Evolutionary conservation across 2,329 filamentous ascomycete species (phyloP), one percentile per base, ranked within the genome.

Genomic region (Talaromyces islandicus): DNA sequence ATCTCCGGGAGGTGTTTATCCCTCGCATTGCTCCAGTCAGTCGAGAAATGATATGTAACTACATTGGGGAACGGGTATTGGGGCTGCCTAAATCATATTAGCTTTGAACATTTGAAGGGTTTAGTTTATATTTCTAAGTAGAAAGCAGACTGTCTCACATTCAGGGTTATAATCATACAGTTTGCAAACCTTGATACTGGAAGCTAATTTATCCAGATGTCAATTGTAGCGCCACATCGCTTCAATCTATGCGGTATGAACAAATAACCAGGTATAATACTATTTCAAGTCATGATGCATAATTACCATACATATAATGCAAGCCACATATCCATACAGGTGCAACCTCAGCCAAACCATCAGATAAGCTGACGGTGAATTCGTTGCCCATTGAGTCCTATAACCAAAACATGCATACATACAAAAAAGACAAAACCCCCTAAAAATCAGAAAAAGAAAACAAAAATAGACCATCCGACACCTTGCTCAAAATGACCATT

Each of bases 21-120:
- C 83, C 83, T 3, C 67, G 83, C 25, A 81, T 85, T 56, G 83
- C 83, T 4, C 83, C 83, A 1, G 81, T 85, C 7, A 83, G 80
- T 48, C 69, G 81, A 59, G 81, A 76, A 60, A 75, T 76, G 73
- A 73, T 75, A 29, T 70, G 66, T 60, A 75, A 75, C 62, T 75
- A 75, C 58, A 68, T 76, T 54, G 72, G 69, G 17, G 70, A 76
- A 63, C 69, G 70, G 53, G 69, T 75, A 9, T 63, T 76, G 11
- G 73, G 71, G 11, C 64, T 75, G 35, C 73, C 72, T 1, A 69
- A 66, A 60, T 73, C 70, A 19, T 75, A 75, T 60, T 75, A 65
- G 9, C 29, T 9, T 30, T 30, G 29, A 30, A 30, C 29, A 30
- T 9, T n/a, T 30, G 7, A 66, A 11, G 11, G 12, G 7, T 30